Evolutionary conservation across 2,329 filamentous ascomycete genomes (phyloP), one percentile per base, ranked within the genome.

Genomic region (Tolypocladium ophioglossoides): DNA sequence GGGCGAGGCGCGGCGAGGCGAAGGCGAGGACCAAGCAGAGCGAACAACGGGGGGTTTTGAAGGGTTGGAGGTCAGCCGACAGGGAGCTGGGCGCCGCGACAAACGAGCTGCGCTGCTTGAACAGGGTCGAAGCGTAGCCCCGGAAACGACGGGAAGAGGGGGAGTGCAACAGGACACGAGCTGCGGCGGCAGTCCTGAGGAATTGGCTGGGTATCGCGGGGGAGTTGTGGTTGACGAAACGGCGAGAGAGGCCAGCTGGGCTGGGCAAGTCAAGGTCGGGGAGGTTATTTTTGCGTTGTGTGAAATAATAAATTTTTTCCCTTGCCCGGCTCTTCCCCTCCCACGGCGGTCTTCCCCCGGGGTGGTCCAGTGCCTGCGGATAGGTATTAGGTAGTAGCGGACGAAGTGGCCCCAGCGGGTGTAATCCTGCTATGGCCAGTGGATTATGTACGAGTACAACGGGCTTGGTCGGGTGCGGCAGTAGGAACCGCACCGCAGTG

Each of bases 271-370:
- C 30, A 49, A 47, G 44, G 44, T 47, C 44, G 44, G 44, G 18
- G 18, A 40, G 46, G 46, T 41, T 50, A 47, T 50, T 50, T 53
- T 52, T 52, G 38, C 30, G n/a, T 34, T 50, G 47, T 37, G 47
- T 34, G 47, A 37, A 47, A 32, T 53, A 48, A 44, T 53, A 53
- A 53, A 50, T 53, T 53, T 53, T 53, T 53, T 50, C 16, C 35
- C 35, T 27, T 32, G 11, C 24, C 24, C 41, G 24, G 41, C 27
- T 47, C 32, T 18, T 27, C 44, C 44, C 32, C 44, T 30, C 44
- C 44, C 44, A 24, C 44, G 24, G 44, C 24, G 44, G 44, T 20
- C 27, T n/a, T 47, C 27, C 44, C 27, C 18, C 44, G 27, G 44
- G 30, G 44, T 30, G 24, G 41, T 22, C 22, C 30, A 50, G 47